phyloP scores from a whole-genome alignment of 176 grass and related monocot genomes.

The Phragmites australis region DNA sequence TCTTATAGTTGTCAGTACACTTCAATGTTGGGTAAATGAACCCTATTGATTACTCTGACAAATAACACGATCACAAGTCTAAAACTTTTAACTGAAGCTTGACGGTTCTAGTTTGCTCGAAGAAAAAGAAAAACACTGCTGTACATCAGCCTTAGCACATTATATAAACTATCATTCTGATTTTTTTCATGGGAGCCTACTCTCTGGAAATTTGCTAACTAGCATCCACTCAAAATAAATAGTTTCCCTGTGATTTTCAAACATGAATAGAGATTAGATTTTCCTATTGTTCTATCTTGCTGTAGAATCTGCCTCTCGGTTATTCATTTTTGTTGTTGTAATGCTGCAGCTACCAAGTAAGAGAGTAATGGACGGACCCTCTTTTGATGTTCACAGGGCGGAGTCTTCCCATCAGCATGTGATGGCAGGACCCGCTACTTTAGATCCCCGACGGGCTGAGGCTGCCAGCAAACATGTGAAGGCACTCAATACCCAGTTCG shows the following conservation, averaged over 20 bases:
- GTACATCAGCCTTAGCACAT: neutral
- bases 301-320: slow-evolving; percentile 11
- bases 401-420: slow-evolving; percentile 80
- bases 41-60: neutral
- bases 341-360: slow-evolving; percentile 71
- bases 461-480: slow-evolving; percentile 67
- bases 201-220: neutral
- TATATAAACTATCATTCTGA: neutral
- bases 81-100: neutral
- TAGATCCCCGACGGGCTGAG: slow-evolving; percentile 61
- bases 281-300: slow-evolving; percentile 1
- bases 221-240: neutral
- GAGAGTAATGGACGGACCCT: slow-evolving; percentile 78
- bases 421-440: slow-evolving; percentile 49
- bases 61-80: neutral
- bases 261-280: neutral
- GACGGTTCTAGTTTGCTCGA: neutral
- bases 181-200: neutral
- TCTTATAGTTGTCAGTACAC: neutral
- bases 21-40: neutral
- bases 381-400: slow-evolving; percentile 76
- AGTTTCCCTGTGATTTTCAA: neutral
- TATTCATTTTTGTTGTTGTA: slow-evolving; percentile 39
- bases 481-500: slow-evolving; percentile 91
- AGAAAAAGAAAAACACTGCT: neutral